These are phyloP conservation scores for Debaryomyces castellii DNA, from an alignment of 805 yeast species.

Conservation along the genomic window DNA sequence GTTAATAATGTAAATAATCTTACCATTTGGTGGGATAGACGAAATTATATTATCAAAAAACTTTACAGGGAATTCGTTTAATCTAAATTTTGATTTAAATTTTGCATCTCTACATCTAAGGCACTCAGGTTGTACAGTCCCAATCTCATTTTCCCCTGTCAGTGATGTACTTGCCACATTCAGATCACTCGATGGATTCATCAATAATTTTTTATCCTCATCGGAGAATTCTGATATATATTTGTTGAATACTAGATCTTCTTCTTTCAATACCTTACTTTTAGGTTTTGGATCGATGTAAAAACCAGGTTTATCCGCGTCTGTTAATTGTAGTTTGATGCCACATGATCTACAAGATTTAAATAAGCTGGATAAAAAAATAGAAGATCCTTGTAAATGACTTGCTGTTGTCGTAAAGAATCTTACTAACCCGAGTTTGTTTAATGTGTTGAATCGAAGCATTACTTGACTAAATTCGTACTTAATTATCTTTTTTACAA, in stretches of 20 bases:
- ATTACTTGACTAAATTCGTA: background rate
- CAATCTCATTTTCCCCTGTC: background rate
- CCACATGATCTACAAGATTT: constrained; percentile 59
- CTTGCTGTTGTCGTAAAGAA: background rate
- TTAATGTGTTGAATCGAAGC: background rate
- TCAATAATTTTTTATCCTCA: constrained; percentile 27
- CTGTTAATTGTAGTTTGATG: constrained; percentile 43
- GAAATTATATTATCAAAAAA: constrained; percentile 17
- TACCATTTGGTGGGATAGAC: constrained; percentile 43
- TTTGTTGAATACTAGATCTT: constrained; percentile 23
- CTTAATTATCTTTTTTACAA: too few species aligned
- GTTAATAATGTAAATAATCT: constrained; percentile 60
- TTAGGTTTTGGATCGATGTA: constrained; percentile 21
- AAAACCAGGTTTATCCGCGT: constrained; percentile 43
- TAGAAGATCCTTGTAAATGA: background rate
- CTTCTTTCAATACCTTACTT: constrained; percentile 11
- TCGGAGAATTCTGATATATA: constrained; percentile 15
- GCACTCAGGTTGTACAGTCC: constrained; percentile 32
- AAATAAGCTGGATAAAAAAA: constrained; percentile 9
- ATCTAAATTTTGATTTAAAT: constrained; percentile 37
- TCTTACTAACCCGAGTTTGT: background rate
- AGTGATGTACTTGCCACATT: background rate
- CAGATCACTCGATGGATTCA: constrained; percentile 14
- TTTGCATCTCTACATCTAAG: constrained; percentile 56
- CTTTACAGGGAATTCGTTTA: constrained; percentile 28